phyloP scores from a whole-genome alignment of 768 basidiomycete species.

The Auriculariales sp. region DNA sequence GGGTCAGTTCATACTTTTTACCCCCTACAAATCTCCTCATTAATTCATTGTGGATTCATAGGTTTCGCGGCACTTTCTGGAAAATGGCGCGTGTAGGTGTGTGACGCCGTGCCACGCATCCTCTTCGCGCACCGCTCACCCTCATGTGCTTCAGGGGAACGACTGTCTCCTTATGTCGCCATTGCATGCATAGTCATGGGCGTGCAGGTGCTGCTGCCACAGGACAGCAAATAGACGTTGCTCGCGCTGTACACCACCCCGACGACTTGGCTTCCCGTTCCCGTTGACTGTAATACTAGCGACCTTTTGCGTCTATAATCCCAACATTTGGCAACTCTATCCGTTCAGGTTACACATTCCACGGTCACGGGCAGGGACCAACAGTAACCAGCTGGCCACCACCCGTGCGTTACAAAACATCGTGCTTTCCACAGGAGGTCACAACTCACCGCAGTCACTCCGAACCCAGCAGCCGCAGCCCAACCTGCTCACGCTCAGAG shows the following conservation, averaged over 20 bases:
- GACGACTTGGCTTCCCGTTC: neutral
- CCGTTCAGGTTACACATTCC: too few relatives aligned
- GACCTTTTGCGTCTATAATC: too few relatives aligned
- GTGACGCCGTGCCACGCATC: constrained; percentile 10
- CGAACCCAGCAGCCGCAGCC: too few relatives aligned
- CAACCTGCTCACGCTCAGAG: too few relatives aligned
- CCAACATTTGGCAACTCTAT: too few relatives aligned
- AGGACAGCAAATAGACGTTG: too few relatives aligned
- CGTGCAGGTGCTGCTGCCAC: constrained; percentile 43
- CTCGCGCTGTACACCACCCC: neutral
- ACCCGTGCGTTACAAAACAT: too few relatives aligned
- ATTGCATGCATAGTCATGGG: constrained; percentile 92
- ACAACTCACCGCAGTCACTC: too few relatives aligned
- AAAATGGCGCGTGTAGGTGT: constrained; percentile 91
- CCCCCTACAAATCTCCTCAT: neutral
- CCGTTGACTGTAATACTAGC: too few relatives aligned
- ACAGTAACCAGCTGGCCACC: too few relatives aligned
- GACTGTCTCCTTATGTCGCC: constrained; percentile 90
- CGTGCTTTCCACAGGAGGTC: too few relatives aligned
- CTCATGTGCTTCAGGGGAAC: constrained; percentile 47
- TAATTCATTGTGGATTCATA: constrained; percentile 17
- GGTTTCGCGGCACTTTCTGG: constrained; percentile 85
- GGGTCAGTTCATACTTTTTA: constrained; percentile 39
- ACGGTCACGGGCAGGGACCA: too few relatives aligned
- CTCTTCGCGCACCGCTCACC: neutral